These are phyloP conservation scores for Chaetomium strumarium DNA, from an alignment of 2,329 filamentous ascomycete species.

Conservation along the genomic window DNA sequence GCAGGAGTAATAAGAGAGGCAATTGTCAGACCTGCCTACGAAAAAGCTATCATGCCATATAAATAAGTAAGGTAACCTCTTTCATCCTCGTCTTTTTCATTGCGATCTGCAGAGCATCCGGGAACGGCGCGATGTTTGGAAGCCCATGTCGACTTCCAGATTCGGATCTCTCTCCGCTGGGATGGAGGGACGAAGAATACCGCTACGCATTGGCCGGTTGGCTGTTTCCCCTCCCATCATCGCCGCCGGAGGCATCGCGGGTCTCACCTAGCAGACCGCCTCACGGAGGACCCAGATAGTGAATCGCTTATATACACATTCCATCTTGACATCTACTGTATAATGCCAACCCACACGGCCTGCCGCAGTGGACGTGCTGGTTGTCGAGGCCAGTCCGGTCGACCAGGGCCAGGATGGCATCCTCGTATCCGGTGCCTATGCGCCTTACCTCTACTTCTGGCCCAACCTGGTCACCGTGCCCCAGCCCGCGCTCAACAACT, in stretches of 20 bases:
- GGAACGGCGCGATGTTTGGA: neutral
- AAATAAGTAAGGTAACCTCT: neutral
- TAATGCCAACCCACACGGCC: too few relatives aligned
- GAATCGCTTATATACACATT: too few relatives aligned
- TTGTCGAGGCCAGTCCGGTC: constrained; percentile 1
- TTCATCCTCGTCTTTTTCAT: neutral
- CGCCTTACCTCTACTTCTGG: constrained; percentile 29
- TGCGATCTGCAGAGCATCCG: neutral
- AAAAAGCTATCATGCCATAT: neutral
- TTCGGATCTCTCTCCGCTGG: too few relatives aligned
- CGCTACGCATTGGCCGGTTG: neutral
- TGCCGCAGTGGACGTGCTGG: too few relatives aligned
- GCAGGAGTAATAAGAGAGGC: too few relatives aligned
- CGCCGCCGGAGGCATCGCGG: too few relatives aligned
- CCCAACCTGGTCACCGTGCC: constrained; percentile 23
- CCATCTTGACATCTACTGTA: too few relatives aligned
- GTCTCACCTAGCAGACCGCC: too few relatives aligned
- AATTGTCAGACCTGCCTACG: too few relatives aligned
- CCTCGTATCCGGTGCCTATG: constrained; percentile 28
- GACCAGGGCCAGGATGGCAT: constrained; percentile 24
- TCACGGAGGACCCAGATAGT: too few relatives aligned
- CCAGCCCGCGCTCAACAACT: constrained; percentile 27
- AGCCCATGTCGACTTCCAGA: neutral
- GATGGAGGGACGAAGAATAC: neutral
- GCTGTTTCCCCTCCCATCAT: neutral